Evolutionary conservation across 176 grass and related monocot species (phyloP), one percentile per base, ranked within the genome.

Genomic region (Oryza australiensis): DNA sequence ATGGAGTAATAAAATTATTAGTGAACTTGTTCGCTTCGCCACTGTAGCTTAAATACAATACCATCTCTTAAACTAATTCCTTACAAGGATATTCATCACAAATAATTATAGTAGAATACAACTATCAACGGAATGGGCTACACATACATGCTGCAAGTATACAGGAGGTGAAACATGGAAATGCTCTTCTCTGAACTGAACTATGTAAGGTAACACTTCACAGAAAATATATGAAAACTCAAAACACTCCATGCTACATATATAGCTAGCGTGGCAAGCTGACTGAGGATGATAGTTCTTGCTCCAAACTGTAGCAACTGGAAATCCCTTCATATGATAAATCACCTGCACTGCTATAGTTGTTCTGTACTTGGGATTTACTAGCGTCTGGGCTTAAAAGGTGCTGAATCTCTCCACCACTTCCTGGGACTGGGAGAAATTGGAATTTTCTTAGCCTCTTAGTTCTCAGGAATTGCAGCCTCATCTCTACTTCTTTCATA

Each of bases 401-500:
- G 4, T 2, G 59, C 26, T 79, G 23, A 46, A 48, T 68, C 23
- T 86, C 84, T 91, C 12, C 77, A 15, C 62, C 33, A 0, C 16
- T 46, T 78, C 12, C 13, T 62, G 0, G 9, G 9, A 37, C 13
- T 62, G 0, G 9, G 9, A 37, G 4, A 11, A 9, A 6, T 20
- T 75, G 64, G 26, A 7, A 2, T 34, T 66, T 75, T 72, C 53
- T 49, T 12, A 57, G 14, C 15, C 77, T 91, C 22, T 3, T 85
- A 29, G 69, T 88, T 68, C 32, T 84, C 0, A 88, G 14, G 20
- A 88, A 32, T 7, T 88, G 82, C 20, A 91, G 15, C 59, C 81
- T 82, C 81, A 93, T 89, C 1, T 82, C 84, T 41, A 92, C 80
- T 79, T 92, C 87, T 73, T 89, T 91, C 85, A 91, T 91, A 5